A percentile compares a stretch with the other conserved stretches of the same genome.
phyloP scores from a whole-genome alignment of 2,329 filamentous ascomycete genomes.

The Raffaelea arxii region DNA sequence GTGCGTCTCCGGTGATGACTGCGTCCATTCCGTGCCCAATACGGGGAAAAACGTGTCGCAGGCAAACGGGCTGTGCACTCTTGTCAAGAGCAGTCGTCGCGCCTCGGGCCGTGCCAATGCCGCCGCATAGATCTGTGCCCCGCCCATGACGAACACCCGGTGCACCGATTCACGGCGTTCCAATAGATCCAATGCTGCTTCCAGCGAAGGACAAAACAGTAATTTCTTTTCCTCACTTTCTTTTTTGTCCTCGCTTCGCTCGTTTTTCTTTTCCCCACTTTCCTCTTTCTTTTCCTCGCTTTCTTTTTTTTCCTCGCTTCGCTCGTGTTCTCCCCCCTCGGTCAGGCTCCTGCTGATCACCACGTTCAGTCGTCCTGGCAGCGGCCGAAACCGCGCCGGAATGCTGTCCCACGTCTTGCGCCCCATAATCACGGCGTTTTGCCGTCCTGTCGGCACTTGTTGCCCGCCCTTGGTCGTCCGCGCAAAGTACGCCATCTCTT shows the following conservation, averaged over 20 bases:
- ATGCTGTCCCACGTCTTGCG: conserved; percentile 95
- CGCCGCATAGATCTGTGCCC: conserved; percentile 71
- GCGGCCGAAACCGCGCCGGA: conserved; percentile 65
- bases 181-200: no score
- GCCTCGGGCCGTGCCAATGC: conserved; percentile 52
- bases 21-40: conserved; percentile 46
- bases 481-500: conserved; percentile 93
- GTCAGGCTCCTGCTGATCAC: conserved; percentile 55
- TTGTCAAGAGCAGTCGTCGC: conserved; percentile 58
- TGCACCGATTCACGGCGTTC: conserved; percentile 23
- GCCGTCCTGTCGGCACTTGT: background rate
- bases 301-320: conserved; percentile 44
- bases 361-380: conserved; percentile 73
- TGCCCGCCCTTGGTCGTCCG: conserved; percentile 66
- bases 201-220: no score
- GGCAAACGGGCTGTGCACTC: conserved; percentile 58
- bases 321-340: conserved; percentile 6
- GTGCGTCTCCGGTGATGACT: conserved; percentile 43
- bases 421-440: conserved; percentile 89
- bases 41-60: conserved; percentile 72
- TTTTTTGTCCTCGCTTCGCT: conserved; percentile 5
- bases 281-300: conserved; percentile 50
- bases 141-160: conserved; percentile 79
- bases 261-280: conserved; percentile 40
- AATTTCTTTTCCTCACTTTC: no score